Evolutionary conservation across 257 asterid genomes (phyloP), one percentile per base, ranked within the genome.

Genomic region (Forsythia suspensa): DNA sequence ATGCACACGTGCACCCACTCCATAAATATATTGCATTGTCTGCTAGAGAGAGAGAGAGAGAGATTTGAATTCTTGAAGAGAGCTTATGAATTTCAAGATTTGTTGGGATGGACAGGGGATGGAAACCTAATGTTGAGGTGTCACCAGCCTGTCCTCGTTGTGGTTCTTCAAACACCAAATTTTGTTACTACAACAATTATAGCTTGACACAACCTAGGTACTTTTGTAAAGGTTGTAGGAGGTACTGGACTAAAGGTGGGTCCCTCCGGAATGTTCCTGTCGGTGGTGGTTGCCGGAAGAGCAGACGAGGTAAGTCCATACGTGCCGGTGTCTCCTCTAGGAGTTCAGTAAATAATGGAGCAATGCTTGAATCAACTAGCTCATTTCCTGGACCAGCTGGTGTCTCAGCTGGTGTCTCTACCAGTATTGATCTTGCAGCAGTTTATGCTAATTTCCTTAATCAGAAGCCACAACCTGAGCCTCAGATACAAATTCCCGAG

Each of bases 171-270:
- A 87, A 92, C 88, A 92, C 97, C 81, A 92, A 92, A 61, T 92
- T 92, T 76, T 92, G 96, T 82, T 91, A 92, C 75, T 92, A 92
- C 91, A 91, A 92, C 89, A 92, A 92, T 78, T 92, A 92, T 80
- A 91, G 97, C 87, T 82, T 88, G 77, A 91, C 95, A 12, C 97
- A 92, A 18, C 96, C 97, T 1, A 81, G 97, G 72, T 92, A 88
- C 82, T 92, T 91, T 24, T 92, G 96, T 83, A 92, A 92, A 79
- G 93, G 88, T 41, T 92, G 97, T 63, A 72, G 96, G 63, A 85
- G 97, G 79, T 92, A 92, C 73, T 92, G 97, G 97, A 92, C 97
- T 5, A 89, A 86, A 84, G 97, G 96, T 0, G 97, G 97, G 16
- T 92, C 96, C 29, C 94, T 92, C 13, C 86, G 97, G 39, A 91